Evolutionary conservation across 495 filamentous ascomycete genomes (phyloP).

Genomic region (Penicillium roqueforti): DNA sequence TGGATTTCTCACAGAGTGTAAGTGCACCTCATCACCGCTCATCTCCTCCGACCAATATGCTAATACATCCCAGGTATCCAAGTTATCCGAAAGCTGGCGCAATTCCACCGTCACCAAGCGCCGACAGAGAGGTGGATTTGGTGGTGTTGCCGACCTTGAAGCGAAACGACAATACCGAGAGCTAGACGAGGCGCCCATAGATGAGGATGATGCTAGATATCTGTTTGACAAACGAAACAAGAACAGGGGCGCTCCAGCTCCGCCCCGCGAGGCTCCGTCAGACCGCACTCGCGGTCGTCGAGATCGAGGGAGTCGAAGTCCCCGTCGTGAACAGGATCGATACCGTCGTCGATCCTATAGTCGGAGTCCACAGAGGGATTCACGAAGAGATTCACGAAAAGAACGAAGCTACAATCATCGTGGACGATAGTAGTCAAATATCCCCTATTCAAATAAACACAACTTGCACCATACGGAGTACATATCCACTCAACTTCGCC

Average conservation of each 20-base stretch:
- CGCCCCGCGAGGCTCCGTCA: constrained; percentile 8
- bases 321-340: constrained; percentile 21
- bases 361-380: constrained; percentile 46
- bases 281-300: constrained; percentile 24
- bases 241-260: neutral
- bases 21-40: constrained; percentile 13
- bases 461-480: too few species aligned
- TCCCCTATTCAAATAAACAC: neutral
- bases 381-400: constrained; percentile 25
- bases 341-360: constrained; percentile 44
- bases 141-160: constrained; percentile 80
- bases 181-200: constrained; percentile 53
- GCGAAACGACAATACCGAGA: constrained; percentile 82
- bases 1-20: constrained; percentile 97
- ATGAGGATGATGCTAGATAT: constrained; percentile 59
- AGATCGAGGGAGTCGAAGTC: constrained; percentile 50
- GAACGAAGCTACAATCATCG: constrained; percentile 29
- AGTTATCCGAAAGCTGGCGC: constrained; percentile 87
- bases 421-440: constrained; percentile 10
- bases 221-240: constrained; percentile 62
- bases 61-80: constrained; percentile 55
- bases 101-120: constrained; percentile 82
- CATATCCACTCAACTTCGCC: neutral
- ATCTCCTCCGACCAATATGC: constrained; percentile 11
- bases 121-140: constrained; percentile 73